Percentiles rank a stretch among this genome's conserved stretches.
These are phyloP conservation scores for Vanrija pseudolonga DNA, from an alignment of 1,284 basidiomycete species.

Conservation along the genomic window DNA sequence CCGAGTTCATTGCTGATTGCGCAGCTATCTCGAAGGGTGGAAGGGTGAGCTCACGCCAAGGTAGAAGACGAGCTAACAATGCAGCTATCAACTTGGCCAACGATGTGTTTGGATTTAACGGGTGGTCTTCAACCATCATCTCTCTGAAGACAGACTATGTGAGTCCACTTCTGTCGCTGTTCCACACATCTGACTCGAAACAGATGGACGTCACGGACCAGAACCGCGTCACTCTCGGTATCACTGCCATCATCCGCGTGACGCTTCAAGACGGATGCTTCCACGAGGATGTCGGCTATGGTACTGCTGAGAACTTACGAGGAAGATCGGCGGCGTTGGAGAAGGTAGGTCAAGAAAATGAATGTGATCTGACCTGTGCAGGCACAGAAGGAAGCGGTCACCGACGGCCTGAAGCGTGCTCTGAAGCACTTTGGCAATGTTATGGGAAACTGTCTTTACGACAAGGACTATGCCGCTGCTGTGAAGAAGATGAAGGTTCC, in stretches of 20 bases:
- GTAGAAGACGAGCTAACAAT: neutral
- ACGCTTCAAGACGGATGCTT: conserved; percentile 82
- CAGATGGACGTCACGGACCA: conserved; percentile 64
- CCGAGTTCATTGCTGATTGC: conserved; percentile 1
- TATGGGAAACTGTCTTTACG: conserved; percentile 92
- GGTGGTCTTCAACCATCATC: conserved; percentile 86
- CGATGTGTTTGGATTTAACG: conserved; percentile 97
- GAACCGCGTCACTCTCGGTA: conserved; percentile 66
- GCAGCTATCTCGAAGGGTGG: conserved; percentile 94
- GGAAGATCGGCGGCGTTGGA: conserved; percentile 83
- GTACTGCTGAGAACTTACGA: conserved; percentile 76
- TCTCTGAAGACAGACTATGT: conserved; percentile 66
- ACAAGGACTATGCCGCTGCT: conserved; percentile 80
- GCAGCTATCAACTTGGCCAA: conserved; percentile 87
- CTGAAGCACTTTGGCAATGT: conserved; percentile 90
- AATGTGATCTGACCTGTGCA: conserved; percentile 41
- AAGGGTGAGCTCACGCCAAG: conserved; percentile 54
- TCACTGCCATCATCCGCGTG: conserved; percentile 80
- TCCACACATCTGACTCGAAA: conserved; percentile 6
- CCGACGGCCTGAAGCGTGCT: conserved; percentile 86
- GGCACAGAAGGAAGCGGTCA: conserved; percentile 98
- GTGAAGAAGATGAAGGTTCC: conserved; percentile 79
- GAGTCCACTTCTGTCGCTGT: conserved; percentile 11
- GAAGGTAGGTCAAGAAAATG: conserved; percentile 61
- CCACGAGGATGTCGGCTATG: conserved; percentile 93